phyloP scores from a whole-genome alignment of 1,139 yeast genomes.

The Zygosaccharomyces pseudobailii region DNA sequence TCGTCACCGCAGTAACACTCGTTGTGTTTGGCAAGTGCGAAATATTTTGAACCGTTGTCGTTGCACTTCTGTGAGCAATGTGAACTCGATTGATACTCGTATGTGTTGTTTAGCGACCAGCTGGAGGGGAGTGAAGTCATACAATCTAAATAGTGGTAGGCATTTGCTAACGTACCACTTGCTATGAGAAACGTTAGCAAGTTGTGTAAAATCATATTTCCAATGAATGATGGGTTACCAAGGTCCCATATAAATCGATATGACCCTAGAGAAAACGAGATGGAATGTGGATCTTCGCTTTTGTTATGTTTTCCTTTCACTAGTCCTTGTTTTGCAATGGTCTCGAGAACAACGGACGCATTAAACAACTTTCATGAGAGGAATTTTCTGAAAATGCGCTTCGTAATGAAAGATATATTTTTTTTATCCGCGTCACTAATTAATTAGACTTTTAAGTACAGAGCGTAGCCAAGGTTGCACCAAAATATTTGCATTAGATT shows the following conservation, averaged over 20 bases:
- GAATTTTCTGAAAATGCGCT: not conserved
- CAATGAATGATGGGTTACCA: not conserved
- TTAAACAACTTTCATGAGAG: not conserved
- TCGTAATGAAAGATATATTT: not conserved
- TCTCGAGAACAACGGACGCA: conserved; percentile 1
- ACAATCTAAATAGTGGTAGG: conserved; percentile 29
- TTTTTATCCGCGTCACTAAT: not conserved
- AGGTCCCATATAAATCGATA: not conserved
- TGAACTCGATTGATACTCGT: conserved; percentile 43
- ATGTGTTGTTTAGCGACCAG: conserved; percentile 37
- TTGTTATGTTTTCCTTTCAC: not conserved
- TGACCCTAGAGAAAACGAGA: not conserved
- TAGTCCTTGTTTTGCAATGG: conserved; percentile 4
- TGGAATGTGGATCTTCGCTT: not conserved
- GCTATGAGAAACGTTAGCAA: conserved; percentile 4
- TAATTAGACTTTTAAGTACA: not conserved
- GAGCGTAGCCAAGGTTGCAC: no score
- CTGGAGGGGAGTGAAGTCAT: conserved; percentile 37
- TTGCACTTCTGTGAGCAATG: conserved; percentile 44
- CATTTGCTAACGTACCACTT: conserved; percentile 3
- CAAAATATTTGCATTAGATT: not conserved
- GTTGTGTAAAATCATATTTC: not conserved
- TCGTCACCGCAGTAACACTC: conserved; percentile 51
- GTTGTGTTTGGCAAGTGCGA: conserved; percentile 47
- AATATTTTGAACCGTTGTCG: conserved; percentile 39